Base-by-base conservation (phyloP, 495 filamentous ascomycete genomes). In the Monascus purpureus region DNA sequence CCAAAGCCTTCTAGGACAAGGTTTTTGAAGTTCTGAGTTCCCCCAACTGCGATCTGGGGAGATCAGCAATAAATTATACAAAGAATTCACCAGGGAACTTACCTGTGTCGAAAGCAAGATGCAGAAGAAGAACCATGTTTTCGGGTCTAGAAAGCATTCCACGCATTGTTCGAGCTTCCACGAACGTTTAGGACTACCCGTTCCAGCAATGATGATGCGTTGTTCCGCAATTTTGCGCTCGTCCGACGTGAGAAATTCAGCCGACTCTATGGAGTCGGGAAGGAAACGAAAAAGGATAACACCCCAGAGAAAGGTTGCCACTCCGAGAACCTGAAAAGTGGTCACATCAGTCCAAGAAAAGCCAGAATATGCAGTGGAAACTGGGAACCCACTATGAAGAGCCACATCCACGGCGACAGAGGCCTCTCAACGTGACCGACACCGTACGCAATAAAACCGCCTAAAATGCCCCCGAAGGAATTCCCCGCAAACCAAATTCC, bases 401-500 rank as follows among this genome's bases (percentile, higher is more conserved):
- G 60, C 50, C 63, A 69, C 42, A 59, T 58, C 68, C 67, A 70
- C 1, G 67, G 64, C 4, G 49, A 45, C 3, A 70, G 58, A 4
- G 52, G 47, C 13, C 61, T 64, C 16, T 52, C 52, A 25, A 71
- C 61, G 37, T 68, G 68, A 1, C 69, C 67, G 13, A 72, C 56
- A 0, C 60, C 72, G 41, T 74, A 76, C 1, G 69, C 68, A 0
- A 77, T 42, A 2, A 77, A 52, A 7, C 70, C 72, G 1, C 68
- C 67, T 1, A 66, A 51, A 16, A 72, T 63, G 7, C 72, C 70
- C 0, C 69, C 70, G 3, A 72, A 43, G 4, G 67, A 67, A 26
- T 73, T 73, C 5, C 67, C 70, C 0, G 70, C 62, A 38, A 73
- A 77, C 72, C 70, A 75, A 3, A 70, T 40, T 0, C 67, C 69